A percentile compares a stretch with the other conserved stretches of the same genome.
phyloP scores from a whole-genome alignment of 2,329 filamentous ascomycete species.

The Arthrobotrys megalospora region DNA sequence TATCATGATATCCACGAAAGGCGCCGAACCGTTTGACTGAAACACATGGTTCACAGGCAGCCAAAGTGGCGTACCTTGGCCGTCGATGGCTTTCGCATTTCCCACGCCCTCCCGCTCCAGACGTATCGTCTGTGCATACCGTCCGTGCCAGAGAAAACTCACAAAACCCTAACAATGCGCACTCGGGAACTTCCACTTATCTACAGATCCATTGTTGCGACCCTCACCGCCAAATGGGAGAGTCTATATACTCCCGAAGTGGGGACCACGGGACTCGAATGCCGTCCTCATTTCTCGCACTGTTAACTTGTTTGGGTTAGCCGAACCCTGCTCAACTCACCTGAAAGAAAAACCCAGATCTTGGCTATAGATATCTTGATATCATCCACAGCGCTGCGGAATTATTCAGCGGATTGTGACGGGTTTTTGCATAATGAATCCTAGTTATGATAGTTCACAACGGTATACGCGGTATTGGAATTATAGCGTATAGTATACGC shows the following conservation, averaged over 20 bases:
- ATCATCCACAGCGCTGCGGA: conserved; percentile 29
- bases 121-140: conserved; percentile 22
- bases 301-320: conserved; percentile 40
- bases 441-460: not conserved
- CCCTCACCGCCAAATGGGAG: conserved; percentile 20
- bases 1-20: not conserved
- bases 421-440: conserved; percentile 3
- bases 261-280: conserved; percentile 22
- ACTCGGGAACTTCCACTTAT: conserved; percentile 4
- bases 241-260: conserved; percentile 31
- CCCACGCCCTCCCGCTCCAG: conserved; percentile 45
- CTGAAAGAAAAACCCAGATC: not conserved
- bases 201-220: conserved; percentile 6
- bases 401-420: conserved; percentile 16
- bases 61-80: conserved; percentile 50
- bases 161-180: not conserved
- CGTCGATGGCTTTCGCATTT: conserved; percentile 3
- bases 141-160: conserved; percentile 5
- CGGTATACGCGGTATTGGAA: conserved; percentile 4
- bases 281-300: conserved; percentile 34
- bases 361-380: conserved; percentile 16
- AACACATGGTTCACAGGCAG: conserved; percentile 51
- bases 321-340: conserved; percentile 8
- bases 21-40: conserved; percentile 30
- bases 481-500: not conserved